Base-by-base conservation (phyloP, 805 yeast species). In the Pichia nanzhaoensis region DNA sequence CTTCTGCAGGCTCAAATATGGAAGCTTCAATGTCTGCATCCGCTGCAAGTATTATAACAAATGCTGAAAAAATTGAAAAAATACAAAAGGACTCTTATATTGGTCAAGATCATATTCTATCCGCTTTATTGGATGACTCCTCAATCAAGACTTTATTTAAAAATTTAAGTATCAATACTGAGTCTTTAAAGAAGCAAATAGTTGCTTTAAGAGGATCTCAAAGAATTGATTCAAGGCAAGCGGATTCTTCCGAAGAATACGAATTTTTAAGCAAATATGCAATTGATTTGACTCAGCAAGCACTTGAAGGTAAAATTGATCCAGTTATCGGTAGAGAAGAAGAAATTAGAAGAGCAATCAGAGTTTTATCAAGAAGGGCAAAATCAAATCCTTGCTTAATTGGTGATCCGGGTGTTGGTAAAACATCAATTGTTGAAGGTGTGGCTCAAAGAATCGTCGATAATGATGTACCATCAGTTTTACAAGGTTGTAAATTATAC, bases 361-460 rank as follows among this genome's bases (percentile, higher is more conserved):
- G 98, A 50, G 96, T 93, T 3, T 73, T 93, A 49, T 90, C 99
- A n/a, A 83, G 99, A 70, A 80, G 99, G 69, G 86, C 95, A 35
- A 93, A 93, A 68, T 90, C 97, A 6, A 93, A 93, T 62, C 96
- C 98, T 14, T 93, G 95, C 57, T 69, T 93, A 49, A 89, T 93
- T 58, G 99, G 99, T 74, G 99, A 93, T 59, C 96, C 99, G 35
- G 99, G 99, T 79, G 97, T 93, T 44, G 99, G 99, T 74, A 93
- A 93, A 70, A 93, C 99, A 33, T 86, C 95, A 27, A 91, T 93
- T 56, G 96, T 93, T 42, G 99, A 93, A 69, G 99, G 98, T 58
- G 97, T 93, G 46, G 98, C 99, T 12, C 98, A 91, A 67, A 77
- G 99, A 68, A 88, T 93, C 51, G 80, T 93, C 49, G 97, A 93